A percentile compares a stretch with the other conserved stretches of the same genome.
Conservation (phyloP, 73 alveolate genomes). For the Paramecium pentaurelia region DNA sequence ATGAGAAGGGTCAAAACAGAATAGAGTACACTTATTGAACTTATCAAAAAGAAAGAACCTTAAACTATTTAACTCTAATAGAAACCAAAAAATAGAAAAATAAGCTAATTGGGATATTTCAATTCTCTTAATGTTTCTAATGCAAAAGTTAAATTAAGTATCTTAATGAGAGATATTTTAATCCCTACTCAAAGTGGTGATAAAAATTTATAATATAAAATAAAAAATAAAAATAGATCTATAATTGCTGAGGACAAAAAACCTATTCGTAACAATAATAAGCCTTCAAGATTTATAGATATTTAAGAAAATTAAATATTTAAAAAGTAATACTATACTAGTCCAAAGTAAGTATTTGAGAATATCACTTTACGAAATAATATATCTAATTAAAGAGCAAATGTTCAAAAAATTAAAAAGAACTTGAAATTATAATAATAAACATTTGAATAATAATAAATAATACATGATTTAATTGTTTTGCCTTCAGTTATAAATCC, state of each 20-base stretch:
- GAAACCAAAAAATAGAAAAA: neutral
- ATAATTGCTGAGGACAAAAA: neutral
- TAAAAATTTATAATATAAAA: neutral
- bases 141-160: constrained; percentile 8
- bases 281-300: neutral
- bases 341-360: neutral
- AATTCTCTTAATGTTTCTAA: neutral
- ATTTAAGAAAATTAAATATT: neutral
- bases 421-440: neutral
- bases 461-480: neutral
- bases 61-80: neutral
- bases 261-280: neutral
- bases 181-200: neutral
- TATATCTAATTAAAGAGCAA: neutral
- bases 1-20: neutral
- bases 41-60: neutral
- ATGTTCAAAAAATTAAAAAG: neutral
- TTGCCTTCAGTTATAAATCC: neutral
- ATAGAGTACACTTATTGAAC: neutral
- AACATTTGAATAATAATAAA: constrained; percentile 2
- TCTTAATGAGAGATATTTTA: neutral
- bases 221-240: neutral
- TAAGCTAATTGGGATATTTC: neutral
- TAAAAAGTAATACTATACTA: neutral
- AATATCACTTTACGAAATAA: neutral